Conservation (phyloP, 1,284 basidiomycete species). For the Phlebopus sp. region DNA sequence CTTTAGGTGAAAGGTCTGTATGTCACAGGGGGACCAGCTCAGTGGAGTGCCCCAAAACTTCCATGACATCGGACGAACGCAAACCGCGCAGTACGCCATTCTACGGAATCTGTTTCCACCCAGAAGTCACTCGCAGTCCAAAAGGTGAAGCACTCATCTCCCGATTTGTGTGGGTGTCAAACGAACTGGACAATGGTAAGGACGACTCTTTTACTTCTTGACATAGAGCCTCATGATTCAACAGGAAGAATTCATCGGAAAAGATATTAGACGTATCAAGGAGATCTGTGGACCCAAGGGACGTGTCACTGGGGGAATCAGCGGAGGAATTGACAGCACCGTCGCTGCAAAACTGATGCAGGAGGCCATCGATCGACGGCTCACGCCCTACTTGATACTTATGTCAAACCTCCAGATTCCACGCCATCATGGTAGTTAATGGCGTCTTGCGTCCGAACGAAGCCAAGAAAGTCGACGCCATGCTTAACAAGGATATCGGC, state of each 20-base stretch:
- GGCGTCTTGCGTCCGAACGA: slow-evolving; percentile 94
- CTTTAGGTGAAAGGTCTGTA: slow-evolving; percentile 99
- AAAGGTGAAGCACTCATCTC: slow-evolving; percentile 91
- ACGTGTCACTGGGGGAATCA: slow-evolving; percentile 96
- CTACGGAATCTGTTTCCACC: slow-evolving; percentile 99
- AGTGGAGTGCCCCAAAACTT: slow-evolving; percentile 81
- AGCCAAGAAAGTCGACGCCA: slow-evolving; percentile 90
- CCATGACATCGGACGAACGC: slow-evolving; percentile 85
- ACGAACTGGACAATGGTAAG: slow-evolving; percentile 93
- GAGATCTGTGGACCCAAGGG: slow-evolving; percentile 94
- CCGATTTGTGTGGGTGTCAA: slow-evolving; percentile 83
- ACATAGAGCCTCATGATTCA: slow-evolving; percentile 4
- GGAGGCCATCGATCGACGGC: slow-evolving; percentile 72
- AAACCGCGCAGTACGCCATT: slow-evolving; percentile 90
- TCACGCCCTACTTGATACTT: not conserved
- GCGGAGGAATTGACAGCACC: slow-evolving; percentile 96
- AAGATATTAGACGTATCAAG: slow-evolving; percentile 93
- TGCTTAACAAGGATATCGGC: slow-evolving; percentile 92
- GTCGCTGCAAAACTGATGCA: slow-evolving; percentile 99
- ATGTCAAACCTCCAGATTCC: slow-evolving; percentile 63
- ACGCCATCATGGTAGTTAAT: slow-evolving; percentile 99
- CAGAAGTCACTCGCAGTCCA: slow-evolving; percentile 95
- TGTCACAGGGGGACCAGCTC: slow-evolving; percentile 98
- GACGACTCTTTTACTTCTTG: not conserved
- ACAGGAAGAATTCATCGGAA: slow-evolving; percentile 96